Base-by-base conservation (phyloP, 2,329 filamentous ascomycete species). In the Fusarium acutatum region DNA sequence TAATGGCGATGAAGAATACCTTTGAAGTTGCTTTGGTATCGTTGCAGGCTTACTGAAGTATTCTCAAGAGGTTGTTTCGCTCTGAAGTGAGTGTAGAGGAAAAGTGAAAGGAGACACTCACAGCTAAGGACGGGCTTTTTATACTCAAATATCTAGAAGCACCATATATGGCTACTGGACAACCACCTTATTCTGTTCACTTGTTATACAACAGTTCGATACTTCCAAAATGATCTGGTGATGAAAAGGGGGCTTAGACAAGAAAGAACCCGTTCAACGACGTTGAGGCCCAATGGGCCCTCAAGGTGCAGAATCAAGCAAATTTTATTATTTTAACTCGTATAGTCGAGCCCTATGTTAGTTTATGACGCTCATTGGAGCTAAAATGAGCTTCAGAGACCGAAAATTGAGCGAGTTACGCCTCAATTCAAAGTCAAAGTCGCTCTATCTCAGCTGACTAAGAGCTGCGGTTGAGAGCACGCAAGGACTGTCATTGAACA, bases 271-370 rank as follows among this genome's bases (percentile, higher is more conserved):
- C 22, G 15, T 43, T 44, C 4, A n/a, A 26, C 24, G 22, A 11
- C 11, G 9, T n/a, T 44, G 10, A 30, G 10, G 26, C 18, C 8
- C 26, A n/a, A 10, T 12, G 20, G 11, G 18, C 28, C 18, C 17
- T 7, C 3, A 15, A 34, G 12, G 26, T 6, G 34, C 12, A 6
- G 4, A 13, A 17, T 10, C 8, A 26, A 37, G 12, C 32, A 12
- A 2, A 4, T 5, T 20, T 11, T 26, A 3, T 10, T 37, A 12
- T 8, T 34, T 3, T 9, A 7, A 12, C 17, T 38, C 8, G 7
- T n/a, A 46, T 5, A 26, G 3, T 14, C 1, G 11, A 38, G 18
- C n/a, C 12, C 14, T 24, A 6, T 1, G 2, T 3, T 15, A 8
- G 6, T 7, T 10, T 1, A 7, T 7, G 15, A n/a, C 22, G 38